A percentile compares a stretch with the other conserved stretches of the same genome.
Evolutionary conservation across 768 basidiomycete species (phyloP).

Genomic region (Imleria badia): DNA sequence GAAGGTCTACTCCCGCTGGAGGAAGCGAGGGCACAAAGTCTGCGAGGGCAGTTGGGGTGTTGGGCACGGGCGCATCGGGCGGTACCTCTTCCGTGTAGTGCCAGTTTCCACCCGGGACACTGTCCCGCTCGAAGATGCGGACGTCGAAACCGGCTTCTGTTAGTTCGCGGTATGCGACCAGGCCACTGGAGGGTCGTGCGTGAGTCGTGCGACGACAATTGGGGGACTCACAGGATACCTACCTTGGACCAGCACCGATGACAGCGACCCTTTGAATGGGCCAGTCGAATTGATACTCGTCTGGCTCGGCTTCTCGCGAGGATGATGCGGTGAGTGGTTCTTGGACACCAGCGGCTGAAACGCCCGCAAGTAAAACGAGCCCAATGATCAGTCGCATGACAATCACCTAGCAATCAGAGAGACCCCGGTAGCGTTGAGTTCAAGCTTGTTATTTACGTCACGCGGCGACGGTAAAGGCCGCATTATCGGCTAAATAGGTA

Average conservation of each 20-base stretch:
- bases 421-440: no score
- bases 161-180: slow-evolving; percentile 1
- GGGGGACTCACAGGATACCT: neutral
- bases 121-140: slow-evolving; percentile 6
- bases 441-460: no score
- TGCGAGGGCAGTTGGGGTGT: neutral
- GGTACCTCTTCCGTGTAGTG: slow-evolving; percentile 1
- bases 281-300: slow-evolving; percentile 2
- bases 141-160: slow-evolving; percentile 1
- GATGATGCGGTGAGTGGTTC: neutral
- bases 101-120: neutral
- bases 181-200: neutral
- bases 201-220: neutral
- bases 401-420: no score
- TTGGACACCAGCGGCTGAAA: neutral
- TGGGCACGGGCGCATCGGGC: neutral
- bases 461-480: no score
- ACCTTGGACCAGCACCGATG: slow-evolving; percentile 5
- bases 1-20: neutral
- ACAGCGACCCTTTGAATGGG: slow-evolving; percentile 3
- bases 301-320: neutral
- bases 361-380: neutral
- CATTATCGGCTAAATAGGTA: no score
- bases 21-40: slow-evolving; percentile 3
- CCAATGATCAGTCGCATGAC: neutral